A percentile compares a stretch with the other conserved stretches of the same genome.
Conservation (phyloP, 768 basidiomycete species). For the Collybia nuda region DNA sequence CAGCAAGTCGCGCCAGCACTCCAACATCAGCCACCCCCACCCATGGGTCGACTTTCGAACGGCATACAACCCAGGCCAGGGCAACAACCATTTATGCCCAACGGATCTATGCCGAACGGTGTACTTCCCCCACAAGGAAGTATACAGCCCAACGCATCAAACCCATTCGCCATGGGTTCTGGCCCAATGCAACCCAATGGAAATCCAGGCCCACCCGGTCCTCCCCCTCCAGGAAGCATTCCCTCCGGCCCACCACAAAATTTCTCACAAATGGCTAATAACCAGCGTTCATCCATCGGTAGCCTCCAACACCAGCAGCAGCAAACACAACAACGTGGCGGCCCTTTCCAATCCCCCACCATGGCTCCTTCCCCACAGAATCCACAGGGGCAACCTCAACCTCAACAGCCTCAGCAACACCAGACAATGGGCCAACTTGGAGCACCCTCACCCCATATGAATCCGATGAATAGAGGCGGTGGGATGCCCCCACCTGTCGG, state of each 20-base stretch:
- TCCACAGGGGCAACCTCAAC: conserved; percentile 22
- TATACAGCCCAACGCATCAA: conserved; percentile 13
- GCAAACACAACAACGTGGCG: conserved; percentile 40
- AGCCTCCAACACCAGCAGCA: conserved; percentile 20
- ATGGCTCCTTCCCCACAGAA: conserved; percentile 63
- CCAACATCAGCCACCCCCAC: conserved; percentile 24
- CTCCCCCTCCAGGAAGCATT: conserved; percentile 17
- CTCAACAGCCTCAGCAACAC: conserved; percentile 22
- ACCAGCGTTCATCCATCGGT: conserved; percentile 15
- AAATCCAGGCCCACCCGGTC: conserved; percentile 22
- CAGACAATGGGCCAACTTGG: conserved; percentile 48
- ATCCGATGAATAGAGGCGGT: conserved; percentile 33
- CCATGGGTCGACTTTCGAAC: conserved; percentile 18
- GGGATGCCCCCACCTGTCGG: conserved; percentile 49
- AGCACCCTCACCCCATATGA: conserved; percentile 53
- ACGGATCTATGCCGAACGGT: conserved; percentile 13
- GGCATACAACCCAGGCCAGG: conserved; percentile 17
- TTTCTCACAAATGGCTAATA: conserved; percentile 18
- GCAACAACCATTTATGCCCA: conserved; percentile 21
- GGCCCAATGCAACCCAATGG: too few species aligned
- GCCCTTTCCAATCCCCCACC: conserved; percentile 64
- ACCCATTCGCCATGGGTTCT: conserved; percentile 26
- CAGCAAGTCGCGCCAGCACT: conserved; percentile 21
- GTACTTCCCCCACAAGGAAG: conserved; percentile 20
- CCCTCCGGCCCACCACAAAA: conserved; percentile 28